Conservation (phyloP, 2,329 filamentous ascomycete species). For the Aschersonia sp. region DNA sequence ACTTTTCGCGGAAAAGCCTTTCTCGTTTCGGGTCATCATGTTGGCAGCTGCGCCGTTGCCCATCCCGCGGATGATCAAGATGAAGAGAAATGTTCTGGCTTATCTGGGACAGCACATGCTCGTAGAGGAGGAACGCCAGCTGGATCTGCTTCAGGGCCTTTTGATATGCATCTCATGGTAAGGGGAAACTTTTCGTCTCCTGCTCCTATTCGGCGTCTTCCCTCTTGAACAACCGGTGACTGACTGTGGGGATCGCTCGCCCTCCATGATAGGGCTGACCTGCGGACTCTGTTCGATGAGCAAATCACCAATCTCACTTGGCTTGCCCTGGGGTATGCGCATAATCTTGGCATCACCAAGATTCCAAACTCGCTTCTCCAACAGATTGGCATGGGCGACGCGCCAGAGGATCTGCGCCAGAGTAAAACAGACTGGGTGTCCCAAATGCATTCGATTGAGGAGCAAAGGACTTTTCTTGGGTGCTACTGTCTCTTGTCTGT, state of each 20-base stretch:
- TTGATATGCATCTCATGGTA: conserved; percentile 31
- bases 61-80: conserved; percentile 17
- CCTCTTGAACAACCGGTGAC: neutral
- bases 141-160: conserved; percentile 31
- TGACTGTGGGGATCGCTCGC: neutral
- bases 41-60: conserved; percentile 19
- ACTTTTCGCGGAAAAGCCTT: conserved; percentile 19
- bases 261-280: conserved; percentile 15
- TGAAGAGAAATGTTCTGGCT: conserved; percentile 23
- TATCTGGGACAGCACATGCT: conserved; percentile 22
- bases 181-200: neutral
- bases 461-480: conserved; percentile 22
- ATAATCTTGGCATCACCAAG: conserved; percentile 21
- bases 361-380: conserved; percentile 3
- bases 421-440: conserved; percentile 6
- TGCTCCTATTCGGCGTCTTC: neutral
- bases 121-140: conserved; percentile 21
- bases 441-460: conserved; percentile 17
- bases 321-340: conserved; percentile 24
- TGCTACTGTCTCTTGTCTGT: conserved; percentile 24
- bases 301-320: conserved; percentile 22
- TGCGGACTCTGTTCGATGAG: conserved; percentile 18
- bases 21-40: conserved; percentile 23
- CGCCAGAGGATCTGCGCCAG: conserved; percentile 5
- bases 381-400: conserved; percentile 4